Evolutionary conservation across 148 eudicot species (phyloP), one percentile per base, ranked within the genome.

Genomic region (Spergularia marina): DNA sequence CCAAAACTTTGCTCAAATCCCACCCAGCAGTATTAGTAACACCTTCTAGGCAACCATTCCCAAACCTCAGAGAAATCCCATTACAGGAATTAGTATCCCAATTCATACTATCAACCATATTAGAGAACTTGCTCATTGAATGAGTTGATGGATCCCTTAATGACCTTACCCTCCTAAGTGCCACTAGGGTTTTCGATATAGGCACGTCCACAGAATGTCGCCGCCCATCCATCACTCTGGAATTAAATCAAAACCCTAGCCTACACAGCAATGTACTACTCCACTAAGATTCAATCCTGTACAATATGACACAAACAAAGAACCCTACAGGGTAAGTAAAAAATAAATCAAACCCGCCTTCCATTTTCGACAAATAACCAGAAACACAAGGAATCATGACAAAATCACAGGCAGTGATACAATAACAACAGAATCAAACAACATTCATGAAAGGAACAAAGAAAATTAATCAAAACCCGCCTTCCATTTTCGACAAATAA

Each of bases 151-250:
- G 99, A 74, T 95, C 99, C 79, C 99, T 90, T 65, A 95, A 84
- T 57, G 99, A 95, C 83, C 92, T 87, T 77, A 95, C 99, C 83
- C 98, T 88, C 82, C 94, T 85, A 72, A 95, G 94, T 44, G 96
- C 97, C 47, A 92, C 85, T 53, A 95, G 71, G 6, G 98, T 76
- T 80, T 88, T 92, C 4, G 99, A 86, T 12, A 95, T 89, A 10
- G 99, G 99, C 63, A 92, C 77, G 74, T 95, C 99, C 40, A 95
- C 86, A 0, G 99, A 95, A 81, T 95, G 99, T 36, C 99, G 81
- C 59, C 99, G 77, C 76, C 92, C 97, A 40, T 95, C 99, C 98
- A 92, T 92, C 57, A 51, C 79, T 82, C 41, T 78, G 70, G 65
- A 57, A 41, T 47, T 71, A 63, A 21, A 34, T 16, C 76, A 41